These are phyloP conservation scores for Exophiala spinifera DNA, from an alignment of 2,329 filamentous ascomycete species.

Conservation along the genomic window DNA sequence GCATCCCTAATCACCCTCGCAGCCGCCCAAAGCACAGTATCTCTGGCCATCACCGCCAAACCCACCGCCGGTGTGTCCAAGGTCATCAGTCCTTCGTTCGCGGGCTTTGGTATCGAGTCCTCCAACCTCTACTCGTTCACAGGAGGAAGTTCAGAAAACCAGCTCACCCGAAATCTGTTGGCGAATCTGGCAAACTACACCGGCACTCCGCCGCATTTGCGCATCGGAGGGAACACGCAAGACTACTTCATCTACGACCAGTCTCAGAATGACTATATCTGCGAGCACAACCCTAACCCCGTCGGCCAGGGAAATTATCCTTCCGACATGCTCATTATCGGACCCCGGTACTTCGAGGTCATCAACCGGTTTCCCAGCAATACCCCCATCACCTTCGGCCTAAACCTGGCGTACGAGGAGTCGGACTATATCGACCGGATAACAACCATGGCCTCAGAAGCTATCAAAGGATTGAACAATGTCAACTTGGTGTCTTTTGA, in stretches of 20 bases:
- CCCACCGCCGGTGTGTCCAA: conserved; percentile 24
- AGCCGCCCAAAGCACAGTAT: conserved; percentile 18
- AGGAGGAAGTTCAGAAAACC: conserved; percentile 42
- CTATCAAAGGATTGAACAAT: conserved; percentile 22
- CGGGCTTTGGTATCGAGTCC: conserved; percentile 53
- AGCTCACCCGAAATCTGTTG: conserved; percentile 47
- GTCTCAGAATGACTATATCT: conserved; percentile 36
- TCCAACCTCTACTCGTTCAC: conserved; percentile 54
- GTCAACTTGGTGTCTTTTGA: conserved; percentile 33
- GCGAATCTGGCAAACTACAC: conserved; percentile 50
- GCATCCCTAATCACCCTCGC: conserved; percentile 13
- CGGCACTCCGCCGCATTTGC: conserved; percentile 48
- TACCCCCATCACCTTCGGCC: conserved; percentile 50
- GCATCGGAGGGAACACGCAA: conserved; percentile 51
- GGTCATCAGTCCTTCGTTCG: conserved; percentile 44
- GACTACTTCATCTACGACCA: conserved; percentile 49
- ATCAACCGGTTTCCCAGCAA: conserved; percentile 50
- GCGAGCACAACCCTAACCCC: conserved; percentile 39
- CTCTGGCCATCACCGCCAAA: conserved; percentile 18
- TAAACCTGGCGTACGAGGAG: conserved; percentile 50
- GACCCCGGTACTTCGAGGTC: conserved; percentile 47
- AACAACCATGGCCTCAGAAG: conserved; percentile 37
- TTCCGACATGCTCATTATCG: conserved; percentile 47
- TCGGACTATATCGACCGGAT: conserved; percentile 46
- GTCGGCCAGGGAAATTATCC: conserved; percentile 41